These are phyloP conservation scores for Podospora comata DNA, from an alignment of 495 filamentous ascomycete genomes.

Conservation along the genomic window DNA sequence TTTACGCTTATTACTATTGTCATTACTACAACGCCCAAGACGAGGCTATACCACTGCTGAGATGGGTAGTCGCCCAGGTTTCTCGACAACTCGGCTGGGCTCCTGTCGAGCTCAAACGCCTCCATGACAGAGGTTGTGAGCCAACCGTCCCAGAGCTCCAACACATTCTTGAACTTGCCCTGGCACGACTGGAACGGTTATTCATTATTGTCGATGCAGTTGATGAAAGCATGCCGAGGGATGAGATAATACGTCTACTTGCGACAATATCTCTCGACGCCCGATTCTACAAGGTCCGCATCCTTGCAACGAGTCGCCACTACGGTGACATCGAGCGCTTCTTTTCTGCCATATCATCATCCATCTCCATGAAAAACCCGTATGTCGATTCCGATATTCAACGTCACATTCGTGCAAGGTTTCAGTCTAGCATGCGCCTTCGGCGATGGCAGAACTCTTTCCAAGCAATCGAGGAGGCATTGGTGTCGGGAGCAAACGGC, in stretches of 20 bases:
- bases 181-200: slow-evolving; percentile 13
- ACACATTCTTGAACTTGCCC: slow-evolving; percentile 10
- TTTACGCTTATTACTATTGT: slow-evolving; percentile 40
- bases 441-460: slow-evolving; percentile 22
- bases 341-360: slow-evolving; percentile 15
- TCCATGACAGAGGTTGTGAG: slow-evolving; percentile 11
- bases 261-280: slow-evolving; percentile 25
- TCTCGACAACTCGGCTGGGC: slow-evolving; percentile 30
- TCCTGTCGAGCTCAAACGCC: slow-evolving; percentile 18
- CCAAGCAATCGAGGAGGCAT: slow-evolving; percentile 26
- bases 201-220: slow-evolving; percentile 37
- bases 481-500: slow-evolving; percentile 36
- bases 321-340: slow-evolving; percentile 37
- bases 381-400: slow-evolving; percentile 32
- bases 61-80: slow-evolving; percentile 31
- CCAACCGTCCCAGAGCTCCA: slow-evolving; percentile 16
- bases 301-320: slow-evolving; percentile 42
- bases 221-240: slow-evolving; percentile 31
- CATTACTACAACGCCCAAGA: slow-evolving; percentile 36
- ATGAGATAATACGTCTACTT: slow-evolving; percentile 23
- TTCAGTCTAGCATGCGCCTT: slow-evolving; percentile 25
- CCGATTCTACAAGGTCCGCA: slow-evolving; percentile 35
- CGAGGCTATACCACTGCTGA: slow-evolving; percentile 29
- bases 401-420: slow-evolving; percentile 28
- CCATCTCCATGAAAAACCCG: slow-evolving; percentile 33